Evolutionary conservation across 2,329 filamentous ascomycete species (phyloP).

Genomic region (Chaetomiaceae sp.): DNA sequence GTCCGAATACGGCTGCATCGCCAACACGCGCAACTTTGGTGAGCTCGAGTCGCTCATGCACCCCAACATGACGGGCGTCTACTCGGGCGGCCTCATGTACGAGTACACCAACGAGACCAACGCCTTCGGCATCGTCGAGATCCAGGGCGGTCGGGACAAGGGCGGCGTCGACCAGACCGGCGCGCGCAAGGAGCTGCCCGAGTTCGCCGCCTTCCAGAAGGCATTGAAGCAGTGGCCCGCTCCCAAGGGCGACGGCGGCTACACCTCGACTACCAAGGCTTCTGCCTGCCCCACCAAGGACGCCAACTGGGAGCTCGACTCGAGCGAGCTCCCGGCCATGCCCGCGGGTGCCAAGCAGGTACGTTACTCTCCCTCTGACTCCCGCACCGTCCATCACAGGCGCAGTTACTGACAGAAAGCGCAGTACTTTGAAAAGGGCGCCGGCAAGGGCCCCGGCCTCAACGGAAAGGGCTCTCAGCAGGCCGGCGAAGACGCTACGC

Average conservation of each 20-base stretch:
- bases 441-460: slow-evolving; percentile 52
- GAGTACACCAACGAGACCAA: slow-evolving; percentile 82
- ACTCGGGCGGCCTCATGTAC: slow-evolving; percentile 95
- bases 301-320: slow-evolving; percentile 46
- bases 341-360: slow-evolving; percentile 42
- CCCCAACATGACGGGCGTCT: slow-evolving; percentile 76
- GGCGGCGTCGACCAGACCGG: slow-evolving; percentile 21
- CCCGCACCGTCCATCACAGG: no score
- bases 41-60: slow-evolving; percentile 79
- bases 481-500: slow-evolving; percentile 37
- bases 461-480: slow-evolving; percentile 51
- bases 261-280: slow-evolving; percentile 42
- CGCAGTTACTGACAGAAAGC: no score
- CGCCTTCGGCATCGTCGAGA: slow-evolving; percentile 73
- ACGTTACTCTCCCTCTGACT: background rate
- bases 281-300: slow-evolving; percentile 47
- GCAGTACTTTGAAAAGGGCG: slow-evolving; percentile 49
- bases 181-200: slow-evolving; percentile 42
- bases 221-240: slow-evolving; percentile 46
- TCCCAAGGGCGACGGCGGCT: slow-evolving; percentile 48
- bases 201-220: slow-evolving; percentile 55
- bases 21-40: slow-evolving; percentile 73
- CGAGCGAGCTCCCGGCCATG: slow-evolving; percentile 47
- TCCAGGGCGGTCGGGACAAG: slow-evolving; percentile 51
- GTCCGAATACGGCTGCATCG: slow-evolving; percentile 89